phyloP scores from a whole-genome alignment of 2,329 filamentous ascomycete species.

The Leptographium lundbergii region DNA sequence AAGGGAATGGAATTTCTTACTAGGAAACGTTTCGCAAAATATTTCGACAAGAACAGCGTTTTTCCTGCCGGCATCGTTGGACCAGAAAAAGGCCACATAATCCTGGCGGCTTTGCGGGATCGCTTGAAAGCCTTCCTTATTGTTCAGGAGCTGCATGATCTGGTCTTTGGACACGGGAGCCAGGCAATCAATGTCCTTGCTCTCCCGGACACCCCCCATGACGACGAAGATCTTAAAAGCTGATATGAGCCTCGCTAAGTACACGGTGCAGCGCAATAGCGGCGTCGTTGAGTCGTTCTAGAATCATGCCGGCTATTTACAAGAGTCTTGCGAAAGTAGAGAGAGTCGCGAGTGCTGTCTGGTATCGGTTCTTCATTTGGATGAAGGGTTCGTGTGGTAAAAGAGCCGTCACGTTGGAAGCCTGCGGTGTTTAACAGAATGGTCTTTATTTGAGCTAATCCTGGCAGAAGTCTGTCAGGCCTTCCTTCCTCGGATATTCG shows the following conservation, averaged over 20 bases:
- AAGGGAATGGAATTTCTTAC: background rate
- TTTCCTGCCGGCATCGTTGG: background rate
- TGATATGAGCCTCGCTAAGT: background rate
- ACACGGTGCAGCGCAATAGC: background rate
- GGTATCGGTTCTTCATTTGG: too few relatives aligned
- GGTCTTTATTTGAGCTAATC: too few relatives aligned
- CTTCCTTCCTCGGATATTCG: too few relatives aligned
- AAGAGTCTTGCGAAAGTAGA: background rate
- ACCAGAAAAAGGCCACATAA: constrained; percentile 2
- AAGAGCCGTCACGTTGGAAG: too few relatives aligned
- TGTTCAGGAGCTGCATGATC: background rate
- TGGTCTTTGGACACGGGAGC: background rate
- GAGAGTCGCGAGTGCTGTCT: background rate
- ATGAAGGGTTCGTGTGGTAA: too few relatives aligned
- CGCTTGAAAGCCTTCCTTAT: background rate
- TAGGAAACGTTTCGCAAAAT: constrained; percentile 1
- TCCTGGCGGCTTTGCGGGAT: background rate
- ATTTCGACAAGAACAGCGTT: background rate
- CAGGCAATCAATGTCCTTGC: constrained; percentile 2
- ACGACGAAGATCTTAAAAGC: background rate
- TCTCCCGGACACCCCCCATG: background rate
- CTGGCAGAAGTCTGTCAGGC: too few relatives aligned
- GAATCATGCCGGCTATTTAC: background rate
- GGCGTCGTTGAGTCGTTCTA: background rate
- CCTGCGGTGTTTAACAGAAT: too few relatives aligned